Evolutionary conservation across 2,329 filamentous ascomycete genomes (phyloP).

Genomic region (Decorospora gaudefroyi): DNA sequence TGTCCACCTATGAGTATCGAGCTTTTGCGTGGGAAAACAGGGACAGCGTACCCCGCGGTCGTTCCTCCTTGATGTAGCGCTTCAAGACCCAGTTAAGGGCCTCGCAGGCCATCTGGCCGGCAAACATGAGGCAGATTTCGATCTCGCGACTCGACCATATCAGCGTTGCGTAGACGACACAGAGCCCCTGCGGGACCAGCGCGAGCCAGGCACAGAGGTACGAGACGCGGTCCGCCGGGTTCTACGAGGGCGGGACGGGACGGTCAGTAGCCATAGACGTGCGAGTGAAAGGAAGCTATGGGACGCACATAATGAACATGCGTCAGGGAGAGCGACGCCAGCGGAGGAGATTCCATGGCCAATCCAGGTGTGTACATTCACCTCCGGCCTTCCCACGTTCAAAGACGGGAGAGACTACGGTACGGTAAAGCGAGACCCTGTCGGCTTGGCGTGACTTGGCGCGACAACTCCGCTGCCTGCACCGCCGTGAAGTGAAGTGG

Average conservation of each 20-base stretch:
- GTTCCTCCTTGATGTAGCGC: slow-evolving; percentile 87
- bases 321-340: slow-evolving; percentile 90
- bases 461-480: background rate
- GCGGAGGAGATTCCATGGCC: slow-evolving; percentile 58
- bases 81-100: slow-evolving; percentile 88
- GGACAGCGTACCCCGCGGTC: slow-evolving; percentile 71
- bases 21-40: background rate
- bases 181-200: slow-evolving; percentile 87
- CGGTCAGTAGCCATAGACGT: background rate
- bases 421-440: slow-evolving; percentile 5
- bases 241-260: slow-evolving; percentile 57
- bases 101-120: slow-evolving; percentile 89
- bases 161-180: slow-evolving; percentile 85
- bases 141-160: slow-evolving; percentile 89
- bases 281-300: background rate
- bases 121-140: slow-evolving; percentile 87
- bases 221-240: slow-evolving; percentile 82
- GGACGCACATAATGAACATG: slow-evolving; percentile 88
- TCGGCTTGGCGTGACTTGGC: slow-evolving; percentile 9
- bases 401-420: too few species aligned
- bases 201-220: slow-evolving; percentile 92
- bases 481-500: too few species aligned
- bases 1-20: slow-evolving; percentile 33
- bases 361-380: too few species aligned
- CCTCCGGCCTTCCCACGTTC: too few species aligned